Percentiles rank a stretch among this genome's conserved stretches.
Evolutionary conservation across 169 alveolate genomes (phyloP).

Genomic region (Plasmodium reichenowi): DNA sequence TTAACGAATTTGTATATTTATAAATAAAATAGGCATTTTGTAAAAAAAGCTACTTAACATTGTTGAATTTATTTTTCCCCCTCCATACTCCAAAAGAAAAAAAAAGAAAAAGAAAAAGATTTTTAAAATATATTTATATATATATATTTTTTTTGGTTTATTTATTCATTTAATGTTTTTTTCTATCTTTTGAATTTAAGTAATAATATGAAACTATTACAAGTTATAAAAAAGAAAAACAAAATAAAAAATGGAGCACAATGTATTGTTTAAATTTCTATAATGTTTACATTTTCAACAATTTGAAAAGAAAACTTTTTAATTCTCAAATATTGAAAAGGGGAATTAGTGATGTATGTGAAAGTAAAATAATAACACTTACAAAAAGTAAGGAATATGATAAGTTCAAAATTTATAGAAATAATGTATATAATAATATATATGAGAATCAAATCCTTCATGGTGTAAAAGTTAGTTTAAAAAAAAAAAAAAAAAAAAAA

Average conservation of each 20-base stretch:
- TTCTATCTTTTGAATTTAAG: no score
- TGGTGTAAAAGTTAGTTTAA: conserved; percentile 66
- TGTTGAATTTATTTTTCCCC: no score
- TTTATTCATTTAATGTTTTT: no score
- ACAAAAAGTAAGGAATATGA: conserved; percentile 72
- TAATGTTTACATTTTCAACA: conserved; percentile 17
- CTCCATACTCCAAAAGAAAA: no score
- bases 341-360: conserved; percentile 67
- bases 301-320: conserved; percentile 20
- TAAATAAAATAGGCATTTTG: no score
- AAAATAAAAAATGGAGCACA: conserved; percentile 18
- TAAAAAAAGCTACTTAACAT: no score
- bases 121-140: no score
- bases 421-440: conserved; percentile 45
- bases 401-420: conserved; percentile 42
- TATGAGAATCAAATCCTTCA: conserved; percentile 65
- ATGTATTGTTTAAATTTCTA: conserved; percentile 30
- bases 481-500: conserved; percentile 14
- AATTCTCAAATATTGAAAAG: conserved; percentile 34
- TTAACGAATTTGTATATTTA: no score
- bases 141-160: no score
- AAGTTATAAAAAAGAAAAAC: neutral
- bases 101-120: no score
- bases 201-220: no score
- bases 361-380: conserved; percentile 71